Percentiles rank a stretch among this genome's conserved stretches.
These are phyloP conservation scores for Oldenlandia corymbosa DNA, from an alignment of 257 asterid genomes.

Conservation along the genomic window DNA sequence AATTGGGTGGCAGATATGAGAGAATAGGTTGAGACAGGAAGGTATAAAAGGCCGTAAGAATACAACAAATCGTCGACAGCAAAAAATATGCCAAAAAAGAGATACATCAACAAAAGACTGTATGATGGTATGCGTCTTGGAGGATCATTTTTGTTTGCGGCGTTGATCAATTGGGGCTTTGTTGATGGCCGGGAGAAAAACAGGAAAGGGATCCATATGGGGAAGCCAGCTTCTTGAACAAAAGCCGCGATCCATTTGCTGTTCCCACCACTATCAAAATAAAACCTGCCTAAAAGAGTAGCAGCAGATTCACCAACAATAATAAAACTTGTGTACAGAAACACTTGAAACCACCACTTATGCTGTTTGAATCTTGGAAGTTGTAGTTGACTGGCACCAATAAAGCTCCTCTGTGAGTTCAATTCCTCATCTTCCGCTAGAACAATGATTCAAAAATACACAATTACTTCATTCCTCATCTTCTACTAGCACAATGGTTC, in stretches of 20 bases:
- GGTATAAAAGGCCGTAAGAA: constrained; percentile 15
- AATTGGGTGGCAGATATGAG: constrained; percentile 33
- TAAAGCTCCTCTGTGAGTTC: not conserved
- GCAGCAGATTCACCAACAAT: constrained; percentile 34
- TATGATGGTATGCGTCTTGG: too few species aligned
- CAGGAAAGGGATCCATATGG: constrained; percentile 20
- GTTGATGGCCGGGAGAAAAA: constrained; percentile 3
- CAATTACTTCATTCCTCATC: too few species aligned
- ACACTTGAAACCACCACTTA: constrained; percentile 24
- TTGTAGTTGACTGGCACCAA: not conserved
- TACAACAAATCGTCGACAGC: too few species aligned
- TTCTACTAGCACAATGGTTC: too few species aligned
- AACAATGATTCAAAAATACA: too few species aligned
- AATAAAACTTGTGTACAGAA: constrained; percentile 15
- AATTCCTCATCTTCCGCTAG: constrained; percentile 5
- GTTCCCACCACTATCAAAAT: constrained; percentile 33
- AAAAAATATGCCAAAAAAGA: too few species aligned
- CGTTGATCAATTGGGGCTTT: too few species aligned
- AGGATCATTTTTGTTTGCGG: too few species aligned
- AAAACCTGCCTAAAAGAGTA: constrained; percentile 22
- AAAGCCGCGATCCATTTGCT: constrained; percentile 38
- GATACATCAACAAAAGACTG: too few species aligned
- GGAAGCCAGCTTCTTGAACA: constrained; percentile 32
- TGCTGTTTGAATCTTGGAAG: constrained; percentile 1
- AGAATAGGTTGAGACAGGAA: constrained; percentile 36